Evolutionary conservation across 441 rosid genomes (phyloP), one percentile per base, ranked within the genome.

Genomic region (Erodium texanum): DNA sequence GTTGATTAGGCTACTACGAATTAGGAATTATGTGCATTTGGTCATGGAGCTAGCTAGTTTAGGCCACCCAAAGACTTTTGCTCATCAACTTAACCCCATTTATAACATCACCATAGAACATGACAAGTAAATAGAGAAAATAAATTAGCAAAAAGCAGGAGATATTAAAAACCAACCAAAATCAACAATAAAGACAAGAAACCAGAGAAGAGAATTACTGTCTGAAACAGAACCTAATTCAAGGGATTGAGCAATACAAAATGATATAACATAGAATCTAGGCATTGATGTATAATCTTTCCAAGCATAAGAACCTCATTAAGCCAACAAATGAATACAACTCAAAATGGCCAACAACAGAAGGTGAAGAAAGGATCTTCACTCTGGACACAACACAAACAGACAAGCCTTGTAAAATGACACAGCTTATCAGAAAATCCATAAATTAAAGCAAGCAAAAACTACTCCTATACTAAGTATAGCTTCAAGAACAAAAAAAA

Each of bases 401-500:
- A 27, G 29, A 27, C 29, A 27, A 4, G 29, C 29, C 29, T 27
- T 27, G 29, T 27, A 27, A 27, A 27, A 27, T 27, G 48, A 41
- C 10, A 41, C 12, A 9, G 48, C 12, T 41, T 12, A 41, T 41
- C 12, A 41, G 12, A 2, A 41, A 41, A 36, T 7, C 12, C 7
- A 41, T 7, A 41, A 9, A 41, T 41, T 4, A 27, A 41, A 12
- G 48, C 48, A 41, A 41, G 12, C 48, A 41, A 41, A 41, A 41
- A 41, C 48, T 12, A 34, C 38, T 34, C 38, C n/a, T n/a, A 8
- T 8, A 34, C 38, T 34, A 8, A 34, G 38, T 34, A 34, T 5
- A 34, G 38, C 38, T 34, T 34, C 38, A 38, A 7, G 9, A 29
- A 68, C 59, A 64, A 63, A 70, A 63, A 70, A 18, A 70, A n/a